Evolutionary conservation across 352 stramenopile genomes (phyloP), one percentile per base, ranked within the genome.

Genomic region (Globisporangium nodosum): DNA sequence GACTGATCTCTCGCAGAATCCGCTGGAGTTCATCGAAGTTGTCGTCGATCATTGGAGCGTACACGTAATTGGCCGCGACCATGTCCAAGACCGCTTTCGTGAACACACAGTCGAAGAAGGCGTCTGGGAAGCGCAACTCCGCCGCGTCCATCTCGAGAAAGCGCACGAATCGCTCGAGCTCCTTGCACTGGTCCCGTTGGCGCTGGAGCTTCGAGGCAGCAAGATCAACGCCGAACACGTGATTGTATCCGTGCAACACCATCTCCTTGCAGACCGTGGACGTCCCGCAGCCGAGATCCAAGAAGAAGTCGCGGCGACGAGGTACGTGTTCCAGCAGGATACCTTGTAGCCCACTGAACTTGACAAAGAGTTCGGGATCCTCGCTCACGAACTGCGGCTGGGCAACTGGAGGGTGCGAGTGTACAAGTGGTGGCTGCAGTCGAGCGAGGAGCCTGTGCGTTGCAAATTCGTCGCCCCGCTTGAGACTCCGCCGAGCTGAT

Each of bases 241-340:
- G 48, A 12, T 42, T 63, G 48, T 72, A 69, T 15, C 66, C 69
- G 20, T 63, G 66, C 12, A 64, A 55, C 8, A 70, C 66, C 0
- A 77, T 30, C 40, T 77, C 62, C 31, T 53, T 51, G 27, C 69
- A 66, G n/a, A 76, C n/a, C 0, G 47, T 51, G 7, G 69, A 76
- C 2, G 65, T 71, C 0, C 69, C 69, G 51, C 69, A 76, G 1
- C 69, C 69, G 24, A 74, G 37, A 56, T 77, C 66, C 12, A 77
- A 12, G 27, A 69, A 52, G 24, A 65, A 15, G 1, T 57, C 52
- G 1, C 21, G 18, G 3, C 58, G 58, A 5, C 56, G 50, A 20
- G 48, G 54, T 13, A 50, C 52, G 54, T 58, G 49, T 18, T 45
- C 18, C 18, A 45, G 16, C 8, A 65, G 37, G 47, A 65, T 56